Evolutionary conservation across 2,329 filamentous ascomycete genomes (phyloP).

Genomic region (Harringtonia aguacate): DNA sequence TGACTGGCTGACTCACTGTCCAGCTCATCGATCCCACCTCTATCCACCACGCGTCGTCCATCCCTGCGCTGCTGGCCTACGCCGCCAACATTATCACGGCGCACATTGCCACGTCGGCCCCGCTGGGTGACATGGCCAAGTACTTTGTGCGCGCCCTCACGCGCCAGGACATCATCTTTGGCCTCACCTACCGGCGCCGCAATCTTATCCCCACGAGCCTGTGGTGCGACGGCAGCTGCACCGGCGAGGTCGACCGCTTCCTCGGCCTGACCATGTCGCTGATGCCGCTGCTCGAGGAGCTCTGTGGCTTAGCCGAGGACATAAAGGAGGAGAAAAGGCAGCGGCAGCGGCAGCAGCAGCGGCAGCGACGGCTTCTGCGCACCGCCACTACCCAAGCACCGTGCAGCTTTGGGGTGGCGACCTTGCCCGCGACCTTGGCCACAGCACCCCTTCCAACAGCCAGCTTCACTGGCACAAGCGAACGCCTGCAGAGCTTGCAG

Average conservation of each 20-base stretch:
- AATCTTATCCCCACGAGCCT: not conserved
- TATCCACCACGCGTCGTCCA: not conserved
- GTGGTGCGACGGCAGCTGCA: not conserved
- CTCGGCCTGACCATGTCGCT: not conserved
- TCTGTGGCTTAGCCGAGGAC: not conserved
- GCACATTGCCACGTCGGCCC: not conserved
- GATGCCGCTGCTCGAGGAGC: not conserved
- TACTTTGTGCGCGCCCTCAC: not conserved
- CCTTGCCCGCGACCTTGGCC: no score
- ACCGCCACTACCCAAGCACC: no score
- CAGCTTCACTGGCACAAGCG: no score
- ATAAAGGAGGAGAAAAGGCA: not conserved
- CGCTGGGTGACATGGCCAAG: not conserved
- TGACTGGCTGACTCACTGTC: no score
- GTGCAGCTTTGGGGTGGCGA: no score
- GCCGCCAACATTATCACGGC: not conserved
- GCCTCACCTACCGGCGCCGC: not conserved
- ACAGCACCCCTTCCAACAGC: no score
- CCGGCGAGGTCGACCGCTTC: not conserved
- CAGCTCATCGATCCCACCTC: not conserved
- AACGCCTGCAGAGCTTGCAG: no score
- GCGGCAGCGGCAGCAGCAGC: no score
- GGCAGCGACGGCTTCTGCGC: no score
- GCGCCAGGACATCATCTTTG: not conserved
- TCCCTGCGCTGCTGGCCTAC: not conserved